Evolutionary conservation across 2,329 filamentous ascomycete genomes (phyloP).

Genomic region (Neofusicoccum kwambonambiense): DNA sequence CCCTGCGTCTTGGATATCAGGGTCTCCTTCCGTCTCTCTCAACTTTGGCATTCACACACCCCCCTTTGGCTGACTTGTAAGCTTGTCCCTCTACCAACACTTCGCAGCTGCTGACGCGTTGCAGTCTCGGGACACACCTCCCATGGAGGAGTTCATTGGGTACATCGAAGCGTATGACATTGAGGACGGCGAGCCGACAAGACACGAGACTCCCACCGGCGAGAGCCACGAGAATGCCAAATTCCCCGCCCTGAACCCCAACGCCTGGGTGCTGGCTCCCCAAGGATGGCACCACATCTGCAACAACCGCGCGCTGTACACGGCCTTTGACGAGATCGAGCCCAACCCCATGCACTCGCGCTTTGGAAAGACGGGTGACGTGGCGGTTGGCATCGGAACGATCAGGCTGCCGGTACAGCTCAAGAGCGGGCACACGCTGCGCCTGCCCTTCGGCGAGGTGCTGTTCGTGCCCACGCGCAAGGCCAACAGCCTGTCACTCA

Average conservation of each 20-base stretch:
- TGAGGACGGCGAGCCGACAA: background rate
- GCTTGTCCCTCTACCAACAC: too few relatives aligned
- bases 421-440: background rate
- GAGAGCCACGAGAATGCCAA: conserved; percentile 4
- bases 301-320: conserved; percentile 8
- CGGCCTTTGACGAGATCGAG: background rate
- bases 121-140: background rate
- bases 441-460: conserved; percentile 7
- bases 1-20: conserved; percentile 1
- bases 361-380: conserved; percentile 3
- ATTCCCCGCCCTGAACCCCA: conserved; percentile 3
- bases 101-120: background rate
- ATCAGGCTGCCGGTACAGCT: background rate
- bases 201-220: background rate
- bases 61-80: background rate
- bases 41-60: background rate
- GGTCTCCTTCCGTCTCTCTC: background rate
- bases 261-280: conserved; percentile 5
- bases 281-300: conserved; percentile 16
- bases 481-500: conserved; percentile 10
- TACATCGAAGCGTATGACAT: conserved; percentile 12
- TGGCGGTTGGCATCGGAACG: conserved; percentile 1
- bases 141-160: conserved; percentile 14
- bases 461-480: conserved; percentile 7
- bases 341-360: background rate